Conservation (phyloP, 2,329 filamentous ascomycete genomes). For the Neofusicoccum kwambonambiense region DNA sequence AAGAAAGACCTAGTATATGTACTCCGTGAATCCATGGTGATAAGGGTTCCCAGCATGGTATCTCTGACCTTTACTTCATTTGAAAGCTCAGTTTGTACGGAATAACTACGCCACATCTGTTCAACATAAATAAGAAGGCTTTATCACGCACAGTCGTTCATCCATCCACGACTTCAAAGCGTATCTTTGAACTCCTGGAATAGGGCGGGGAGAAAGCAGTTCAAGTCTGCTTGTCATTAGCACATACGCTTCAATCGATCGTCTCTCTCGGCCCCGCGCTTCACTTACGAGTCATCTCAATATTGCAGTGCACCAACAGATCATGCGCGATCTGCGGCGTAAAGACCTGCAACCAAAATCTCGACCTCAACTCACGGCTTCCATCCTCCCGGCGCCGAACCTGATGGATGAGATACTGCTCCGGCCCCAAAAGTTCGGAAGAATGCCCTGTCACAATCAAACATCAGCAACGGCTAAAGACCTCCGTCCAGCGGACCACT, state of each 20-base stretch:
- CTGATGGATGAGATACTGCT: conserved; percentile 2
- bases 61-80: no score
- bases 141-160: no score
- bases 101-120: no score
- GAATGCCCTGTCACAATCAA: background rate
- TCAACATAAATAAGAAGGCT: no score
- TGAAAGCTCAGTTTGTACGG: no score
- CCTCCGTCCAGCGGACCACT: no score
- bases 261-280: background rate
- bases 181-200: conserved; percentile 3
- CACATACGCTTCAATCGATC: background rate
- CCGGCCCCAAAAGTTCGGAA: background rate
- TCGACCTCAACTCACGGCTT: background rate
- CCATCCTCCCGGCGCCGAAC: background rate
- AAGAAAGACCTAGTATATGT: no score
- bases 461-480: background rate
- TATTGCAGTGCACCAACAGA: background rate
- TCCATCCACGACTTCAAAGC: background rate
- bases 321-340: background rate
- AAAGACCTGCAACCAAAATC: background rate
- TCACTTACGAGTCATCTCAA: conserved; percentile 4
- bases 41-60: no score
- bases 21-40: no score
- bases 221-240: background rate
- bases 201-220: background rate